phyloP scores from a whole-genome alignment of 495 filamentous ascomycete genomes.

The Rhypophila decipiens region DNA sequence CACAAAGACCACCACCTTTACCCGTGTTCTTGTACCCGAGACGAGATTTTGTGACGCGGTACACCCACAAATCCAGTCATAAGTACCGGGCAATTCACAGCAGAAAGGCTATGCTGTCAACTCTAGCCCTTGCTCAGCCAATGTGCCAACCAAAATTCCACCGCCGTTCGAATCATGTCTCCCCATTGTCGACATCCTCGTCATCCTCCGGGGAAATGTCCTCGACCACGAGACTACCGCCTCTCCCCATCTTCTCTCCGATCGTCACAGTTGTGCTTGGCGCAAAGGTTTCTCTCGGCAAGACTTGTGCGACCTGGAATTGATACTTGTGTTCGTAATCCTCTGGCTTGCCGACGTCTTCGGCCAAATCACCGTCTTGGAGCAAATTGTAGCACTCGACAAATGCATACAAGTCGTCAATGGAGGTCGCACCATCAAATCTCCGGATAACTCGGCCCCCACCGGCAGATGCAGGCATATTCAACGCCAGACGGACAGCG shows the following conservation, averaged over 20 bases:
- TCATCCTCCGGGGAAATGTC: constrained; percentile 24
- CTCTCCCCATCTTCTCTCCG: constrained; percentile 66
- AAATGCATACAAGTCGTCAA: constrained; percentile 94
- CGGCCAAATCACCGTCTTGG: constrained; percentile 27
- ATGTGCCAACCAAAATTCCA: not conserved
- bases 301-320: constrained; percentile 73
- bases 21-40: no score
- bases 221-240: constrained; percentile 86
- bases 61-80: no score
- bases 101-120: not conserved
- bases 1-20: no score
- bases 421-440: constrained; percentile 55
- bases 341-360: constrained; percentile 47
- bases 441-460: constrained; percentile 61
- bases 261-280: constrained; percentile 58
- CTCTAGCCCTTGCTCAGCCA: not conserved
- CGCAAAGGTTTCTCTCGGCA: constrained; percentile 75
- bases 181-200: constrained; percentile 22
- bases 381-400: constrained; percentile 83
- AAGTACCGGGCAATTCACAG: not conserved
- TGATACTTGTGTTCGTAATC: constrained; percentile 70
- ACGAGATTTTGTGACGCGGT: no score
- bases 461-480: constrained; percentile 60
- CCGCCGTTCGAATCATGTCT: not conserved
- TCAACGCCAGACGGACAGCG: constrained; percentile 72